Evolutionary conservation across 805 yeast genomes (phyloP).

Genomic region (Metschnikowia arizonensis): DNA sequence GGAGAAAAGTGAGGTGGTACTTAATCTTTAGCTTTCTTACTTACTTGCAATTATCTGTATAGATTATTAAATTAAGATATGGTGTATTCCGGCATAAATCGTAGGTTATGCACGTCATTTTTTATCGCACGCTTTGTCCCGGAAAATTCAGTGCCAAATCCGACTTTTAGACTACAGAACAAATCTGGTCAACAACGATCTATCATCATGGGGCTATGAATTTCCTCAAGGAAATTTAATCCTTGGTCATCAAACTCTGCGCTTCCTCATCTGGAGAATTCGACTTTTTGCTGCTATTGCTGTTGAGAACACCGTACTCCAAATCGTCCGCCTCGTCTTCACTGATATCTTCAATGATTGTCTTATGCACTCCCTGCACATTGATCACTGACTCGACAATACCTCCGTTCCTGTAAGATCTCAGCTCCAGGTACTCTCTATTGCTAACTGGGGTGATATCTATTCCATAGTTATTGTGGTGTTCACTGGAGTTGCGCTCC

Average conservation of each 20-base stretch:
- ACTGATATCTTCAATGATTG: conserved; percentile 68
- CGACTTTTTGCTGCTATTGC: conserved; percentile 8
- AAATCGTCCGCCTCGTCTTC: conserved; percentile 36
- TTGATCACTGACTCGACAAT: conserved; percentile 80
- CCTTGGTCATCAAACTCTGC: conserved; percentile 16
- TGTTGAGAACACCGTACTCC: conserved; percentile 15
- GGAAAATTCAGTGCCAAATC: neutral
- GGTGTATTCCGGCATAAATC: neutral
- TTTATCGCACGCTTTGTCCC: conserved; percentile 1
- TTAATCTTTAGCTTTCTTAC: too few relatives aligned
- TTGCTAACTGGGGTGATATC: conserved; percentile 2
- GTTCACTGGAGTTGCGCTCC: conserved; percentile 4
- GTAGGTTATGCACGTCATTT: neutral
- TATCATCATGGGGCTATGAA: neutral
- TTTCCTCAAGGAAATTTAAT: neutral
- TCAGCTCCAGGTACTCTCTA: conserved; percentile 31
- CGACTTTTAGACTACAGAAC: neutral
- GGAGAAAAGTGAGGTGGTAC: too few relatives aligned
- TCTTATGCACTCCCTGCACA: conserved; percentile 79
- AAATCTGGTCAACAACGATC: neutral
- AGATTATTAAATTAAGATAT: neutral
- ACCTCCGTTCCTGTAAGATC: conserved; percentile 51
- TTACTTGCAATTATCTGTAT: neutral
- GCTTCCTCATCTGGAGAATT: conserved; percentile 15
- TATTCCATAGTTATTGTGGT: conserved; percentile 6